Percentiles rank a stretch among this genome's conserved stretches.
phyloP scores from a whole-genome alignment of 768 basidiomycete genomes.

The Auricularia heimuer region DNA sequence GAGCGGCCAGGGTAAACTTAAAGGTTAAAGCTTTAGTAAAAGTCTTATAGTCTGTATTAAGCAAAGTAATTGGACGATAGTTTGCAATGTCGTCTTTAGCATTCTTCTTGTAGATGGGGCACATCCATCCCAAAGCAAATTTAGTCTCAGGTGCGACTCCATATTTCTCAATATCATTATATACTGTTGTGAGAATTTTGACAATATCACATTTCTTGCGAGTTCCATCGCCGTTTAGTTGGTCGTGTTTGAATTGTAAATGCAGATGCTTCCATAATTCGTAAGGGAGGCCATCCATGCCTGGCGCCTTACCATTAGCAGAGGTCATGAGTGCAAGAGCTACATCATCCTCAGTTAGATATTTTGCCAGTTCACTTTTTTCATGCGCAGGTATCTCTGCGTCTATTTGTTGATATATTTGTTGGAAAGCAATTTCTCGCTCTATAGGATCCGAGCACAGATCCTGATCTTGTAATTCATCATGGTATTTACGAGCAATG shows the following conservation, averaged over 20 bases:
- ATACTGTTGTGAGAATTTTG: constrained; percentile 24
- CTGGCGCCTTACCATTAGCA: neutral
- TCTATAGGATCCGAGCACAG: neutral
- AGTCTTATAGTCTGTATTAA: constrained; percentile 26
- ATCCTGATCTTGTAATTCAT: neutral
- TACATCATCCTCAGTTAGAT: neutral
- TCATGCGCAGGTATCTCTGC: neutral
- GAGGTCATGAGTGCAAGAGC: neutral
- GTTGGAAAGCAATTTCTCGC: neutral
- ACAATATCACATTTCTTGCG: neutral
- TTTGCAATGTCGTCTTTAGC: constrained; percentile 8
- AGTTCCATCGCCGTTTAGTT: neutral
- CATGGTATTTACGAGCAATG: neutral
- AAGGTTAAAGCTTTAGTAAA: constrained; percentile 19
- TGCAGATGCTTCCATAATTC: neutral
- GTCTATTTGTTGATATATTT: neutral
- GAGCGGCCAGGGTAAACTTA: constrained; percentile 10
- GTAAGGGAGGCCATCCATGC: neutral
- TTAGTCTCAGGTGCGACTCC: constrained; percentile 7
- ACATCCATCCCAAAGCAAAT: constrained; percentile 25
- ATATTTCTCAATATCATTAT: constrained; percentile 32
- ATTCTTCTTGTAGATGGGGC: constrained; percentile 34
- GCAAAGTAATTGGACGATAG: constrained; percentile 15
- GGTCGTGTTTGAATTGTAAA: neutral
- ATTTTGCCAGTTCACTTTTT: constrained; percentile 22